A percentile compares a stretch with the other conserved stretches of the same genome.
phyloP scores from a whole-genome alignment of 2,329 filamentous ascomycete species.

The Hypoxylon sp. region DNA sequence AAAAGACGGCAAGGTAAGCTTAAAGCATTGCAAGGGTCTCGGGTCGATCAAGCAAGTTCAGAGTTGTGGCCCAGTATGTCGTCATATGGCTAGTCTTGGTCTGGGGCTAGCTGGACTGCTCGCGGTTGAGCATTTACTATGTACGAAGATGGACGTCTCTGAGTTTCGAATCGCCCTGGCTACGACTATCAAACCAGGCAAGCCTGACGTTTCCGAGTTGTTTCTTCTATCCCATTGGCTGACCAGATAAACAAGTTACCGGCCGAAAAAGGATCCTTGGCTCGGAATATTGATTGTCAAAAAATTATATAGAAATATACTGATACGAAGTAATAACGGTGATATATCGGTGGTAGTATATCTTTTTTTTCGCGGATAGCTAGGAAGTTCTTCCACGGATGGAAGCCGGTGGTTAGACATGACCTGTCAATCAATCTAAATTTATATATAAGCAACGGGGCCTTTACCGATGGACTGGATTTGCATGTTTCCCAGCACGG shows the following conservation, averaged over 20 bases:
- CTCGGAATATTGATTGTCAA: not conserved
- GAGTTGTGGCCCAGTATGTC: conserved; percentile 21
- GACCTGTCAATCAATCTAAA: conserved; percentile 24
- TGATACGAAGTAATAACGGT: conserved; percentile 6
- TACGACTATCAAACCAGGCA: conserved; percentile 49
- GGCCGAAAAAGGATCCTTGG: not conserved
- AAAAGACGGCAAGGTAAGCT: conserved; percentile 13
- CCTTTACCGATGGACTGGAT: conserved; percentile 28
- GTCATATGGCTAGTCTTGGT: conserved; percentile 30
- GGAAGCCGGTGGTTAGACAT: conserved; percentile 19
- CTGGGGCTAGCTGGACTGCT: conserved; percentile 1
- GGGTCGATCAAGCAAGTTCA: conserved; percentile 39
- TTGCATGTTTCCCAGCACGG: conserved; percentile 21
- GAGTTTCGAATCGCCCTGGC: conserved; percentile 51
- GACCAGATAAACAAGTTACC: conserved; percentile 21
- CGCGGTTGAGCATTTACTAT: conserved; percentile 16
- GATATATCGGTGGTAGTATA: conserved; percentile 10
- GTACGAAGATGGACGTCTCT: conserved; percentile 36
- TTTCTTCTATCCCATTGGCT: conserved; percentile 22
- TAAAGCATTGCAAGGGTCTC: conserved; percentile 33
- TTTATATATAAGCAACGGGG: conserved; percentile 10
- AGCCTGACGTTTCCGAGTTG: conserved; percentile 40
- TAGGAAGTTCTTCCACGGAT: conserved; percentile 24
- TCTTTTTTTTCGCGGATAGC: conserved; percentile 6
- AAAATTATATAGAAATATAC: not conserved